phyloP scores from a whole-genome alignment of 805 yeast genomes.

The Lachancea fermentati region DNA sequence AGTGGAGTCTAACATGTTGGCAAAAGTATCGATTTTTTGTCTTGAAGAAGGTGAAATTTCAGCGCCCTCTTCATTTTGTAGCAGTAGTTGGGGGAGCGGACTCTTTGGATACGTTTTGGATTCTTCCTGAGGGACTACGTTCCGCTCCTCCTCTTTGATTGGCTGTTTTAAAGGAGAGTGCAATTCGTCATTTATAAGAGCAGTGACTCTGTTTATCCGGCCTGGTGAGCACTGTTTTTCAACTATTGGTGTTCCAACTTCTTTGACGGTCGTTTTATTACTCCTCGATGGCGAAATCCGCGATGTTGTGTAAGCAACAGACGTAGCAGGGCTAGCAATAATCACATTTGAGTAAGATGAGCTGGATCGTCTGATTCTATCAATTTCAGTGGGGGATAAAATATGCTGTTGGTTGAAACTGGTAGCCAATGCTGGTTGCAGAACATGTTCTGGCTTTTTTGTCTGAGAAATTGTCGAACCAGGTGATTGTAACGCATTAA shows the following conservation, averaged over 20 bases:
- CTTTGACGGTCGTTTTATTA: constrained; percentile 10
- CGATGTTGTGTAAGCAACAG: constrained; percentile 33
- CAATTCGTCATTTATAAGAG: constrained; percentile 30
- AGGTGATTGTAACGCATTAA: neutral
- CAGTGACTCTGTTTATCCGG: constrained; percentile 27
- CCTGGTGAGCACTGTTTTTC: constrained; percentile 18
- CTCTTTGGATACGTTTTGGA: constrained; percentile 5
- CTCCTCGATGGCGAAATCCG: constrained; percentile 27
- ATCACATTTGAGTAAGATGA: constrained; percentile 6
- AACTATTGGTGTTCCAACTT: constrained; percentile 2
- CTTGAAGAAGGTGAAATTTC: constrained; percentile 29
- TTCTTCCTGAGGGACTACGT: neutral
- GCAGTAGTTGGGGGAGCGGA: constrained; percentile 5
- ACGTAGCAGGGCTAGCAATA: constrained; percentile 30
- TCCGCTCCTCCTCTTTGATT: constrained; percentile 7
- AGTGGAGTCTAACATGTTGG: constrained; percentile 23
- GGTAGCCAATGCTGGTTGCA: neutral
- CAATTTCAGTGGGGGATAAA: constrained; percentile 4
- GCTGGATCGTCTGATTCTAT: constrained; percentile 6
- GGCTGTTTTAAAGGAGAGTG: constrained; percentile 29
- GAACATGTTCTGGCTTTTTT: neutral
- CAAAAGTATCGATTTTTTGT: constrained; percentile 23
- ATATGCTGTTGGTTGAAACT: constrained; percentile 1
- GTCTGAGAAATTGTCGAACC: neutral
- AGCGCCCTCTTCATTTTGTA: constrained; percentile 6